Conservation (phyloP, 768 basidiomycete genomes). For the Cytidiella melzeri region DNA sequence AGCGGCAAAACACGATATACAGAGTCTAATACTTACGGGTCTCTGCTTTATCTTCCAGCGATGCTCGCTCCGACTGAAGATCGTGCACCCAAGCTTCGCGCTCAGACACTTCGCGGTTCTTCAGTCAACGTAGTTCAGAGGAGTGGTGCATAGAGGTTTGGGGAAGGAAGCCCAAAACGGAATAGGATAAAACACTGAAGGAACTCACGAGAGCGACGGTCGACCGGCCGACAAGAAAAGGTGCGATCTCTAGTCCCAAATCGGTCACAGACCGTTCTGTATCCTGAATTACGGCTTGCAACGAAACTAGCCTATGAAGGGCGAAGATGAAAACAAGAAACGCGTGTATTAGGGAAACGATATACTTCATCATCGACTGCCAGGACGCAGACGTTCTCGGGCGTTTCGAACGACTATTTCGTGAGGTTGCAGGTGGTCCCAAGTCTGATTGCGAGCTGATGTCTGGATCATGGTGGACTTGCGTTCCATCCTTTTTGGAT, state of each 20-base stretch:
- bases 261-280: conserved; percentile 30
- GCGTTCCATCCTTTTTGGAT: too few species aligned
- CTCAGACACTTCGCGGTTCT: conserved; percentile 69
- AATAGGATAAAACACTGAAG: too few species aligned
- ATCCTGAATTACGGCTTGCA: conserved; percentile 35
- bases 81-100: conserved; percentile 51
- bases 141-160: too few species aligned
- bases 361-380: conserved; percentile 71
- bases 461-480: too few species aligned
- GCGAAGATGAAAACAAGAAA: background rate
- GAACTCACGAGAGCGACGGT: conserved; percentile 19
- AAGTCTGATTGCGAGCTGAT: too few species aligned
- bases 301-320: conserved; percentile 32
- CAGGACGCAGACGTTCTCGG: conserved; percentile 46
- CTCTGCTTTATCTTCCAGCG: conserved; percentile 12
- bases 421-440: too few species aligned
- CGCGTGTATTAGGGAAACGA: conserved; percentile 6
- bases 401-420: conserved; percentile 2
- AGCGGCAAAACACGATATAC: background rate
- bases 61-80: conserved; percentile 23
- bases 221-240: conserved; percentile 21
- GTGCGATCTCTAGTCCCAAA: conserved; percentile 28
- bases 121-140: conserved; percentile 6
- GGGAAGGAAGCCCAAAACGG: too few species aligned
- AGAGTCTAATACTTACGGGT: conserved; percentile 11